Percentiles rank a stretch among this genome's conserved stretches.
These are phyloP conservation scores for Fistulifera solaris DNA, from an alignment of 108 stramenopile species.

Conservation along the genomic window DNA sequence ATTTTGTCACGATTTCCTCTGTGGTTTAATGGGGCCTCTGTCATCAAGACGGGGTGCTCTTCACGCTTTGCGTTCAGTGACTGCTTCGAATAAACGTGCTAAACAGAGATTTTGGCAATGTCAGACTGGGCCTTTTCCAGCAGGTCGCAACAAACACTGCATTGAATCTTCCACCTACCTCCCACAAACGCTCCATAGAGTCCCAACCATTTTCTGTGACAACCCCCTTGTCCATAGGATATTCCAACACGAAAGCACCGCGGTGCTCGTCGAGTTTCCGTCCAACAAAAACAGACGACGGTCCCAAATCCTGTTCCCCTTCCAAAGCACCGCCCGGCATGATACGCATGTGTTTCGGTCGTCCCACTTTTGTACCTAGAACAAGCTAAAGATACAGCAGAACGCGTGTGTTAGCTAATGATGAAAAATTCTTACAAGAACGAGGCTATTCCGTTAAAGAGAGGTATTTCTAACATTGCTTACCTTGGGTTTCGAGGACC, in stretches of 20 bases:
- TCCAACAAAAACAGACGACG: constrained; percentile 84
- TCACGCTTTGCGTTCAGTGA: constrained; percentile 79
- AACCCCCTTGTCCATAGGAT: constrained; percentile 89
- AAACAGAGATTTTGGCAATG: constrained; percentile 4
- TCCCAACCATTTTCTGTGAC: constrained; percentile 87
- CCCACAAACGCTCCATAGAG: constrained; percentile 90
- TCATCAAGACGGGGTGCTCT: constrained; percentile 93
- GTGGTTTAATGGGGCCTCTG: constrained; percentile 94
- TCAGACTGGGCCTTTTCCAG: neutral
- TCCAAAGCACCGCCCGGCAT: constrained; percentile 96
- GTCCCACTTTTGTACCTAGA: constrained; percentile 84
- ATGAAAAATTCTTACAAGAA: too few species aligned
- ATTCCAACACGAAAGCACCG: constrained; percentile 82
- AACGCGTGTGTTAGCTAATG: neutral
- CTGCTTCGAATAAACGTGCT: constrained; percentile 79
- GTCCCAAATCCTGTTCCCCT: constrained; percentile 50
- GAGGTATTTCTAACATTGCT: neutral
- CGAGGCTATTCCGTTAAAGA: neutral
- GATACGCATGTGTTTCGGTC: constrained; percentile 88
- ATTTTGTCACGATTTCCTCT: constrained; percentile 76
- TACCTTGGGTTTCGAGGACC: constrained; percentile 91
- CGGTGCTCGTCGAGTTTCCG: constrained; percentile 88
- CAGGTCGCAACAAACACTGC: neutral
- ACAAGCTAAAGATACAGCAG: constrained; percentile 40
- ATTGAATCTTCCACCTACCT: constrained; percentile 29